Base-by-base conservation (phyloP, 371 early-diverging fungal species). In the Apophysomyces ossiformis region DNA sequence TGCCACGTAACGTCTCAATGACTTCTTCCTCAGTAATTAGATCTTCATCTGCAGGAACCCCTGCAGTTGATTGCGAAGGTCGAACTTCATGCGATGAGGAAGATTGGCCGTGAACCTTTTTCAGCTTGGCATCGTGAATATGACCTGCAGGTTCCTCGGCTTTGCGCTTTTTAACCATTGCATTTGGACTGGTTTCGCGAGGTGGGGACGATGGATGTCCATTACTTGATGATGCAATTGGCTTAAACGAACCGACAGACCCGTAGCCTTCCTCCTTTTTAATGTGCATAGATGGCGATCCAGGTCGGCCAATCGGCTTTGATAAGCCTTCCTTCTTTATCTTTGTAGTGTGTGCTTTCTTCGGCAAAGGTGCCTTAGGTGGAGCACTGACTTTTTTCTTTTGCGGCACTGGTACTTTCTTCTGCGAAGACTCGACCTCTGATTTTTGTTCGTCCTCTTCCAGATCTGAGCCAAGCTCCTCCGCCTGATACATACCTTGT, bases 11-110 rank as follows among this genome's bases (percentile, higher is more conserved):
- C 1, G 75, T 72, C 13, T 83, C 77, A 26, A 89, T 77, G 0
- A 92, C 88, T 71, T 92, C 92, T 36, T 83, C 79, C 63, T 90
- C 89, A 13, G 90, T 90, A 54, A 92, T 89, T 39, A 90, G 63
- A 18, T 78, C 79, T 2, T 75, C 81, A 39, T 67, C 73, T 16
- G 60, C 44, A 47, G 61, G 6, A 18, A 68, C 69, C 5, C 36
- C 16, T 8, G 63, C 46, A 7, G 57, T 32, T 21, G 37, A 32
- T 5, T 43, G 37, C 4, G 57, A n/a, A 12, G 68, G 35, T 32
- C 45, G 13, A 13, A 57, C 67, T 16, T 57, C 56, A 32, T 41
- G 47, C 13, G 61, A 32, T 7, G 63, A 47, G 18, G 63, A 12
- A 4, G 58, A 16, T 8, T 16, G 41, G 5, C 11, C 36, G 5